phyloP scores from a whole-genome alignment of 2,329 filamentous ascomycete species.

The Cercospora sojina region DNA sequence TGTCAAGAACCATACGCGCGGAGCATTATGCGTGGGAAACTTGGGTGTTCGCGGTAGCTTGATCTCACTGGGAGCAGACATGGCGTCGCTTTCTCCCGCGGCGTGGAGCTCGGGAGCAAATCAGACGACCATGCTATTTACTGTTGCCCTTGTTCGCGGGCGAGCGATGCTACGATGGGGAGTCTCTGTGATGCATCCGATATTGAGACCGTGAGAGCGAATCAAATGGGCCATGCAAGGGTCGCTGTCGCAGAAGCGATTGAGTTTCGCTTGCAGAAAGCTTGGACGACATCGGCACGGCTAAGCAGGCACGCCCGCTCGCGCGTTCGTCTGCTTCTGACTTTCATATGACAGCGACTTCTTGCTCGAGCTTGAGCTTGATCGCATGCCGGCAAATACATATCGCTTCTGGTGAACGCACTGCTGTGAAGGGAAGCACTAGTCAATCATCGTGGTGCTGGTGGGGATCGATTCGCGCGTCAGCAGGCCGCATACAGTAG shows the following conservation, averaged over 20 bases:
- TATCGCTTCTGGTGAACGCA: neutral
- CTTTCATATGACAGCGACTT: neutral
- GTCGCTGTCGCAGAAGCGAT: neutral
- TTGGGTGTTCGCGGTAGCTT: conserved; percentile 45
- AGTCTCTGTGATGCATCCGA: conserved; percentile 3
- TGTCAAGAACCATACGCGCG: conserved; percentile 90
- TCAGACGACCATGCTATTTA: conserved; percentile 7
- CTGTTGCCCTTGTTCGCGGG: neutral
- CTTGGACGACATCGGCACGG: neutral
- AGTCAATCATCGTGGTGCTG: neutral
- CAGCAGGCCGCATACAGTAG: neutral
- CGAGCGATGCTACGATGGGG: neutral
- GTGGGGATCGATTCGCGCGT: neutral
- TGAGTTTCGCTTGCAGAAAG: conserved; percentile 8
- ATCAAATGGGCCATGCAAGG: conserved; percentile 7
- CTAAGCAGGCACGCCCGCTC: neutral
- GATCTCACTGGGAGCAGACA: conserved; percentile 30
- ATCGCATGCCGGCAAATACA: neutral
- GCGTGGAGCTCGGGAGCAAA: neutral
- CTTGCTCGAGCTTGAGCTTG: neutral
- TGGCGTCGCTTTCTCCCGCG: conserved; percentile 5
- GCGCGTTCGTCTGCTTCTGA: neutral
- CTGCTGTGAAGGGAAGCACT: neutral
- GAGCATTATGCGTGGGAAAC: conserved; percentile 62
- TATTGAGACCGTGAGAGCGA: conserved; percentile 17